Evolutionary conservation across 2,329 filamentous ascomycete genomes (phyloP).

Genomic region (Seiridium unicorne): DNA sequence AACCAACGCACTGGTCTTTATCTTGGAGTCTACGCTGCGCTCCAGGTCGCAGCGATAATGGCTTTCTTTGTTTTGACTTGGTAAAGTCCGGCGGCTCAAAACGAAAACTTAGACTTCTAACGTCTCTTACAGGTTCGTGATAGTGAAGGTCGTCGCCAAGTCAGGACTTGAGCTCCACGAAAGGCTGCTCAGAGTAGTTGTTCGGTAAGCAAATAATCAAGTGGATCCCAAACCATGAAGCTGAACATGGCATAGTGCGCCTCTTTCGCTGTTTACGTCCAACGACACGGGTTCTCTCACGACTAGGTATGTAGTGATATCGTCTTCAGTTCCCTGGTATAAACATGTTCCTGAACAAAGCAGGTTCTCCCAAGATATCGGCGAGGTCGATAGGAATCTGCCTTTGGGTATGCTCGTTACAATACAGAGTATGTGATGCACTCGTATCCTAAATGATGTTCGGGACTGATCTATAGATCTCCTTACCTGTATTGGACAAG

Average conservation of each 20-base stretch:
- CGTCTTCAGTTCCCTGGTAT: not conserved
- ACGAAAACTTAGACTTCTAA: not conserved
- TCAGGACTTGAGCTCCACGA: slow-evolving; percentile 3
- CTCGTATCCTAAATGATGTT: not conserved
- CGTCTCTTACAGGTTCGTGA: not conserved
- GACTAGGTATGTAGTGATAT: not conserved
- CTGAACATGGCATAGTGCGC: not conserved
- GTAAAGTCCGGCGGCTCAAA: slow-evolving; percentile 10
- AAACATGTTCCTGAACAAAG: not conserved
- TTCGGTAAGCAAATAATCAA: not conserved
- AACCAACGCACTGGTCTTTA: slow-evolving; percentile 35
- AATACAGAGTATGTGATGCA: not conserved
- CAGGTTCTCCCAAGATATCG: slow-evolving; percentile 6
- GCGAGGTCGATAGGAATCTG: slow-evolving; percentile 1
- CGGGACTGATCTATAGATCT: not conserved
- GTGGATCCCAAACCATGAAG: not conserved
- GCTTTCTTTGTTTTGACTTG: slow-evolving; percentile 21
- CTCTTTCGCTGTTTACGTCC: not conserved
- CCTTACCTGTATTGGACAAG: not conserved
- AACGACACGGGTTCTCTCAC: slow-evolving; percentile 6
- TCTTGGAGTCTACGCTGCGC: slow-evolving; percentile 31
- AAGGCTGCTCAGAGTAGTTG: not conserved
- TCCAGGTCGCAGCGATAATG: slow-evolving; percentile 21
- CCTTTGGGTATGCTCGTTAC: slow-evolving; percentile 5
- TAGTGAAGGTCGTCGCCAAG: slow-evolving; percentile 1